Evolutionary conservation across 257 asterid genomes (phyloP), one percentile per base, ranked within the genome.

Genomic region (Ophiorrhiza pumila): DNA sequence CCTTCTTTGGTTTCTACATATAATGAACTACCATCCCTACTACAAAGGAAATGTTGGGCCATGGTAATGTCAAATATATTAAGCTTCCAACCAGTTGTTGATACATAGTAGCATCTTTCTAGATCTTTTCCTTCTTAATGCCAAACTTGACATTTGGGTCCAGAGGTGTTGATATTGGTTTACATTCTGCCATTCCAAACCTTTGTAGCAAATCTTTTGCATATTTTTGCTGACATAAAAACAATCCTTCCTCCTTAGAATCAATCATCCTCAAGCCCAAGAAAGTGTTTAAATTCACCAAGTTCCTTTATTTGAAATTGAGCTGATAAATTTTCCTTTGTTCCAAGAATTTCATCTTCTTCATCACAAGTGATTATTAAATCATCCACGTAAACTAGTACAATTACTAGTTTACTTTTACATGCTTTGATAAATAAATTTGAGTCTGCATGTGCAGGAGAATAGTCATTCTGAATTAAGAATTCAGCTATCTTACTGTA

Each of bases 281-380:
- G 29, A 39, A 69, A 69, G 4, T 69, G 73, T 2, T n/a, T 5
- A 0, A 69, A 35, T 31, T 49, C 61, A 50, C 73, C 63, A 11
- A 49, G 73, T 23, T 69, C 64, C 27, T 69, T 69, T 49, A 69
- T 69, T 34, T 69, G 45, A 23, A 69, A 69, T 1, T 22, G 29
- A 1, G 15, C 23, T 2, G 49, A 8, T 8, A 52, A 13, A 22
- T 69, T 69, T 23, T n/a, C 27, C 25, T 18, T 22, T 5, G 2
- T 65, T 0, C 4, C 34, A 2, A 39, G 52, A 65, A 41, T 7
- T 20, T 41, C 1, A 1, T 65, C 34, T 1, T 0, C 22, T 0
- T 14, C 14, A n/a, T 65, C 31, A 3, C 69, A 34, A 1, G 66
- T 61, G 13, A 61, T 61, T 4, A 61, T 61, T 4, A 61, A 35